A percentile compares a stretch with the other conserved stretches of the same genome.
These are phyloP conservation scores for Cladochytrium replicatum DNA, from an alignment of 192 early-diverging fungal species.

Conservation along the genomic window DNA sequence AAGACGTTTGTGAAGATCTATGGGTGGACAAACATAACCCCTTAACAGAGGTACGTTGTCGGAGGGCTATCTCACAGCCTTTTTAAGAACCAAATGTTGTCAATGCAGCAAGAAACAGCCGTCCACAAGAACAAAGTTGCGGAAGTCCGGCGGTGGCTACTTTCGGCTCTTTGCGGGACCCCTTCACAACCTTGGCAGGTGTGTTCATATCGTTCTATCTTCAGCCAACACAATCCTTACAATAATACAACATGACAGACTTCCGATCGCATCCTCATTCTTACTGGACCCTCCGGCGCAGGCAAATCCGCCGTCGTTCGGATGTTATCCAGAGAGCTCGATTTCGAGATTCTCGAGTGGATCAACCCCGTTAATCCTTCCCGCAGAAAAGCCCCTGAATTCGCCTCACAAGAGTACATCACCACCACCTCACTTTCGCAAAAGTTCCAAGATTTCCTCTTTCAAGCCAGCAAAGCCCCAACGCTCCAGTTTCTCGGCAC, in stretches of 20 bases:
- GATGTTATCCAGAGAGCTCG: conserved; percentile 23
- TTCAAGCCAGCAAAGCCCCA: conserved; percentile 7
- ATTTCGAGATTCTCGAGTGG: conserved; percentile 34
- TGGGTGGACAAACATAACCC: conserved; percentile 20
- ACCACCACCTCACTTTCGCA: background rate
- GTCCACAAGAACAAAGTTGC: conserved; percentile 25
- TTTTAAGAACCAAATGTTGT: background rate
- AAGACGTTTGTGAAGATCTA: too few relatives aligned
- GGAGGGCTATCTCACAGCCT: background rate
- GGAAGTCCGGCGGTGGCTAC: conserved; percentile 24
- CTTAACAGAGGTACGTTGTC: conserved; percentile 1
- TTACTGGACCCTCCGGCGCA: conserved; percentile 35
- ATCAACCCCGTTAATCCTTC: conserved; percentile 22
- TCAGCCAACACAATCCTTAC: background rate
- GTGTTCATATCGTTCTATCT: background rate
- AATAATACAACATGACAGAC: background rate
- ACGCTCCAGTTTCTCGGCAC: conserved; percentile 5
- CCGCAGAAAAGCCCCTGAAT: too few relatives aligned
- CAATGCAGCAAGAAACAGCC: conserved; percentile 21
- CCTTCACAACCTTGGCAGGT: background rate
- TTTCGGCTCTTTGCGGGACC: conserved; percentile 1
- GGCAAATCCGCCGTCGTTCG: conserved; percentile 33
- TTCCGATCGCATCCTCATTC: conserved; percentile 10
- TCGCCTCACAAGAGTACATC: background rate
- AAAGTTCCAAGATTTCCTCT: conserved; percentile 11